Evolutionary conservation across 305 asterid genomes (phyloP).

Genomic region (Withania somnifera): DNA sequence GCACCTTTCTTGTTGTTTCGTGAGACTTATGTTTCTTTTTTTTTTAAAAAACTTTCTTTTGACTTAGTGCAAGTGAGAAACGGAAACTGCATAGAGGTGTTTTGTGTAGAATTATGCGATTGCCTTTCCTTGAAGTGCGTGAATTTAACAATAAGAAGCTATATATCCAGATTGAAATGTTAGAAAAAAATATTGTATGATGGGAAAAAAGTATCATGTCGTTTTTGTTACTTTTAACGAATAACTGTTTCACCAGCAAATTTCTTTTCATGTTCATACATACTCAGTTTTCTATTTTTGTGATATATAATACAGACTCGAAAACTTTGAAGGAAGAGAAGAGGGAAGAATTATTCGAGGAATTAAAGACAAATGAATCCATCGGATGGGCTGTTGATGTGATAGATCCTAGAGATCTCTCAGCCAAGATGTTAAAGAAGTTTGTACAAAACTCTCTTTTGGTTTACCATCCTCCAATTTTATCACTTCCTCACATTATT

Average conservation of each 20-base stretch:
- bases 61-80: not conserved
- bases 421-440: constrained; percentile 88
- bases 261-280: not conserved
- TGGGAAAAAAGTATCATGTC: not conserved
- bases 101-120: not conserved
- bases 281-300: not conserved
- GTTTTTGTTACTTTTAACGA: not conserved
- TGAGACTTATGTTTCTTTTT: not conserved
- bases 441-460: constrained; percentile 15
- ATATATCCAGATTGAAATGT: not conserved
- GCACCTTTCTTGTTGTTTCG: not conserved
- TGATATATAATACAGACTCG: constrained; percentile 42
- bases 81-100: not conserved
- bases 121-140: not conserved
- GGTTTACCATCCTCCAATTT: not conserved
- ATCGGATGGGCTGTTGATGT: constrained; percentile 94
- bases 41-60: not conserved
- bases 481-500: constrained; percentile 1
- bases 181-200: not conserved
- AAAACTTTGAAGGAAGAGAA: constrained; percentile 85
- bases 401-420: constrained; percentile 85
- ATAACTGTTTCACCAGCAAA: not conserved
- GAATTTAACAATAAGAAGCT: not conserved
- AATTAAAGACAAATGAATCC: constrained; percentile 59
- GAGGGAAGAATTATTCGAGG: constrained; percentile 90